Conservation (phyloP, 73 alveolate genomes). For the Uronychia binucleata region DNA sequence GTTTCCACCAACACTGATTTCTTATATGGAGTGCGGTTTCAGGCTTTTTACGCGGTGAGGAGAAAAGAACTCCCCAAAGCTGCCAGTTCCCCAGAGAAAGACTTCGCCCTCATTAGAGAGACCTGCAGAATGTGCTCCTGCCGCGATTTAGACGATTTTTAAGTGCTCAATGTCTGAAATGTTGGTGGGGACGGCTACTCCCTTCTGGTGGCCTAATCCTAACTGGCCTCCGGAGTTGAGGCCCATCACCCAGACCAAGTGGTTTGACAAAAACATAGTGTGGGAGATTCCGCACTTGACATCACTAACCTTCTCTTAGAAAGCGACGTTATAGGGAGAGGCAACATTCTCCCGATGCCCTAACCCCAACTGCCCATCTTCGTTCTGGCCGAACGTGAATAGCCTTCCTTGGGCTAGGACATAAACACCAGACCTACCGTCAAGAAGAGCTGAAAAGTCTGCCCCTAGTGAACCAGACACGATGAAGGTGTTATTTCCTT, state of each 20-base stretch:
- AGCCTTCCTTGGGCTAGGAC: not conserved
- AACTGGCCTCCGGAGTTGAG: constrained; percentile 69
- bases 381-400: not conserved
- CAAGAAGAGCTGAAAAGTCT: not conserved
- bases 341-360: constrained; percentile 44
- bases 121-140: constrained; percentile 71
- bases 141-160: constrained; percentile 51
- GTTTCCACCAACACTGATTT: constrained; percentile 56
- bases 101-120: constrained; percentile 51
- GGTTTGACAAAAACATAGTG: not conserved
- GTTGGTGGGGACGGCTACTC: constrained; percentile 22
- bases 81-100: constrained; percentile 68
- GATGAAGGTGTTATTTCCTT: not conserved
- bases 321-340: constrained; percentile 31
- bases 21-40: constrained; percentile 8
- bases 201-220: constrained; percentile 65
- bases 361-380: constrained; percentile 48
- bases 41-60: constrained; percentile 60
- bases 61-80: constrained; percentile 55
- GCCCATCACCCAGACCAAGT: constrained; percentile 57
- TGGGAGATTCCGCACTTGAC: constrained; percentile 58
- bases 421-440: not conserved
- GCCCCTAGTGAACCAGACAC: not conserved
- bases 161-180: constrained; percentile 54
- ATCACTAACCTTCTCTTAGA: constrained; percentile 30